Percentiles rank a stretch among this genome's conserved stretches.
These are phyloP conservation scores for Penicillium sp. DNA, from an alignment of 2,329 filamentous ascomycete species.

Conservation along the genomic window DNA sequence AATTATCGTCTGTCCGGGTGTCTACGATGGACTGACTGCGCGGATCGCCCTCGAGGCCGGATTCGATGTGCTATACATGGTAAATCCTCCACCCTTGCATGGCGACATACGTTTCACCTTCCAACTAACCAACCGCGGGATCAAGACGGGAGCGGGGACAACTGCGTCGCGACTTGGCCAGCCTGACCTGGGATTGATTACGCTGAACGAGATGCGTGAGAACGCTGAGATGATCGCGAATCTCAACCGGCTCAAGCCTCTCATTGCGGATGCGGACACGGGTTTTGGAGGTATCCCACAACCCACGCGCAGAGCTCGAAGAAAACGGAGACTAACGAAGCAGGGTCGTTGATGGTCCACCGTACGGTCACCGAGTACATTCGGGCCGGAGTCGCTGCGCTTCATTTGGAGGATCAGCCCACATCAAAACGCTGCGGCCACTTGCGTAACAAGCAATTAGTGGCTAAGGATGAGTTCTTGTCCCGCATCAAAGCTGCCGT, in stretches of 20 bases:
- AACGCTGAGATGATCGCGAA: constrained; percentile 61
- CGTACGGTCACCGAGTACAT: constrained; percentile 48
- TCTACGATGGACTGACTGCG: constrained; percentile 64
- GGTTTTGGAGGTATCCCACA: constrained; percentile 42
- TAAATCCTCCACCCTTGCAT: constrained; percentile 34
- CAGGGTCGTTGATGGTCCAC: constrained; percentile 39
- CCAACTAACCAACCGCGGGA: too few relatives aligned
- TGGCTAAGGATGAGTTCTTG: constrained; percentile 22
- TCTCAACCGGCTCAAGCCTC: constrained; percentile 51
- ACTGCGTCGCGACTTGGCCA: constrained; percentile 57
- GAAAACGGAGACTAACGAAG: not conserved
- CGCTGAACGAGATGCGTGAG: constrained; percentile 57
- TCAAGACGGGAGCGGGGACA: constrained; percentile 59
- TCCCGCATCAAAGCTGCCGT: constrained; percentile 28
- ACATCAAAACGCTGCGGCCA: constrained; percentile 43
- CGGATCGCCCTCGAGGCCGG: constrained; percentile 58
- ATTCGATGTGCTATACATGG: constrained; percentile 64
- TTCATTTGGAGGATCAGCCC: constrained; percentile 55
- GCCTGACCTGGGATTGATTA: constrained; percentile 59
- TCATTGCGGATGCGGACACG: constrained; percentile 56
- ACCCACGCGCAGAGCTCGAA: too few relatives aligned
- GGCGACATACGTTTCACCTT: too few relatives aligned
- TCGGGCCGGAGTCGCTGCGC: constrained; percentile 50
- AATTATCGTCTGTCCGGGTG: constrained; percentile 59
- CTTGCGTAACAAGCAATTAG: constrained; percentile 35